Base-by-base conservation (phyloP, 169 alveolate genomes). In the Cryptosporidium baileyi region DNA sequence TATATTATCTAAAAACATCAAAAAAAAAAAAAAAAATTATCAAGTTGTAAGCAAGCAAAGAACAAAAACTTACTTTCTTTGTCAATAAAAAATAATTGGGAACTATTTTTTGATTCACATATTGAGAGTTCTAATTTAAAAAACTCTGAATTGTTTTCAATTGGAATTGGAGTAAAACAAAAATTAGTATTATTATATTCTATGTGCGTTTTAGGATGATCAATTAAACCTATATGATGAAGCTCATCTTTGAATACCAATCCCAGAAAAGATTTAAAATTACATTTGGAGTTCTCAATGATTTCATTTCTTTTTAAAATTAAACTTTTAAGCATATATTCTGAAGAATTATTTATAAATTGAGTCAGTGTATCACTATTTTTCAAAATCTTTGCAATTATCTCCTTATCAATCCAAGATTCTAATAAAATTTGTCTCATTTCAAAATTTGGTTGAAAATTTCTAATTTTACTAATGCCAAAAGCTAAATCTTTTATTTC, bases 401-500 rank as follows among this genome's bases (percentile, higher is more conserved):
- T 34, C 26, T 36, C 22, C 6, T 74, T 43, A 0, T 74, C 67
- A 49, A 74, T 19, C 85, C 85, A 74, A 5, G 85, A 74, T 74
- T 74, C 85, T 11, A 74, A 22, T 32, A 74, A 43, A 36, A 74
- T 3, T 22, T 54, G 40, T 54, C 67, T 54, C 11, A 54, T 36
- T 17, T 74, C 85, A 15, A 38, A 30, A 3, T 51, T 32, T 5
- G 67, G 67, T 17, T 74, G 74, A 19, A 44, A 61, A n/a, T 26
- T 74, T 19, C 34, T 59, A 22, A 57, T 19, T 9, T 74, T 74
- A 2, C 44, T 57, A 6, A 74, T 47, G 13, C 74, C 85, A 57
- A 74, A 36, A 11, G 54, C 32, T 24, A 51, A 13, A 7, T 74
- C 67, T 24, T 6, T 24, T 52, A 38, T 52, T 49, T 26, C 74